Base-by-base conservation (phyloP, 805 yeast species). In the Wickerhamomyces rabaulensis region DNA sequence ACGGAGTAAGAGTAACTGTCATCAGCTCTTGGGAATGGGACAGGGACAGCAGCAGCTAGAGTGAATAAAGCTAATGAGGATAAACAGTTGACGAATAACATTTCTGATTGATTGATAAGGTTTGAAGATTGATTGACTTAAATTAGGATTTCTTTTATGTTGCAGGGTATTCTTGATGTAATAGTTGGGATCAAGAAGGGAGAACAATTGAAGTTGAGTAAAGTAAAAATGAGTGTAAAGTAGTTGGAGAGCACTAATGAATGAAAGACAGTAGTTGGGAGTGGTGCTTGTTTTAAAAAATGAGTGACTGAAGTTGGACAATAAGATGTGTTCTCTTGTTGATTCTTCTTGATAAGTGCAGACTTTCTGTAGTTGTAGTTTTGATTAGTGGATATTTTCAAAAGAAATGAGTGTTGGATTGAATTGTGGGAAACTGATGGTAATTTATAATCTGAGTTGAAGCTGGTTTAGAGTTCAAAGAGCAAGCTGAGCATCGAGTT, bases 261-360 rank as follows among this genome's bases (percentile, higher is more conserved):
- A 53, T 44, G 53, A 49, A 45, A 43, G 58, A 48, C 53, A 39
- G 45, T 51, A 56, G 58, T 54, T 56, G 53, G 54, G 40, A 43
- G 44, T 41, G 44, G 22, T 35, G 46, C 44, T 46, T 38, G 47
- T 41, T 38, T 43, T 8, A 17, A 20, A 13, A 39, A 57, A 53
- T 26, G 63, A 58, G 47, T 45, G 62, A 59, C 61, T 43, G 44
- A 55, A 56, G 63, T 59, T 58, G 56, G 62, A 48, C 41, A 17
- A 17, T 27, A 8, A 33, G 36, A 33, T 17, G 35, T n/a, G 17
- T 29, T 29, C 35, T 29, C 17, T 31, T 33, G 36, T 17, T 33
- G 20, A 33, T 33, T 33, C 19, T 33, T 33, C 36, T 16, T 33
- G 19, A 33, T 33, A 16, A 27, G n/a, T 13, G 9, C 16, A 13